These are phyloP conservation scores for Aspergillus ustus DNA, from an alignment of 2,329 filamentous ascomycete genomes.

Conservation along the genomic window DNA sequence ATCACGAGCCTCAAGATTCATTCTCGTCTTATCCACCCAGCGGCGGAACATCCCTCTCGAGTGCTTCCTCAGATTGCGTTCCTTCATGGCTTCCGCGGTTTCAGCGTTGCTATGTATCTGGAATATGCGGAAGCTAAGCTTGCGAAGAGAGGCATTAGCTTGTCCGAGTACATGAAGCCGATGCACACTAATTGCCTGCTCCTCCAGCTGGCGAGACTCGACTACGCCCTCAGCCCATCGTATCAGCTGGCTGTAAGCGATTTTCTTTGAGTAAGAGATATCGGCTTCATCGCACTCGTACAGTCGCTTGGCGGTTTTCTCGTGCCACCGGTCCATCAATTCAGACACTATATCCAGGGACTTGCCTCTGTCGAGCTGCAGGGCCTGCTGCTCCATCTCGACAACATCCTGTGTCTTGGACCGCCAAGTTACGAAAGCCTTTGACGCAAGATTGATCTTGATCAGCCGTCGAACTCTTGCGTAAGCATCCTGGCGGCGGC, in stretches of 20 bases:
- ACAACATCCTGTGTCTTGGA: conserved; percentile 36
- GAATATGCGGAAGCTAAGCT: conserved; percentile 63
- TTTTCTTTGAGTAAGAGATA: conserved; percentile 42
- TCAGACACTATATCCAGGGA: conserved; percentile 39
- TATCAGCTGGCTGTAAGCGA: conserved; percentile 44
- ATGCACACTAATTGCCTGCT: conserved; percentile 52
- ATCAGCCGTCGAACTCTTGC: conserved; percentile 55
- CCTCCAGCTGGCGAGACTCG: conserved; percentile 40
- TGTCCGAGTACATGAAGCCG: conserved; percentile 53
- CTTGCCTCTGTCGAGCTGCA: conserved; percentile 40
- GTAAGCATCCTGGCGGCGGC: conserved; percentile 61
- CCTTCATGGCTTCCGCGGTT: conserved; percentile 57
- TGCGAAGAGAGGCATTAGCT: conserved; percentile 56
- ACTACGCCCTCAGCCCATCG: conserved; percentile 42
- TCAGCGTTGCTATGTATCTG: conserved; percentile 56
- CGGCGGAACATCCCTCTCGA: conserved; percentile 59
- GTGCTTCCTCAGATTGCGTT: conserved; percentile 60
- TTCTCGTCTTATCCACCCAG: conserved; percentile 55
- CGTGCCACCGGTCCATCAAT: conserved; percentile 50
- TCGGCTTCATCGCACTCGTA: conserved; percentile 45
- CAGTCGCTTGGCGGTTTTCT: conserved; percentile 40
- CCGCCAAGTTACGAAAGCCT: conserved; percentile 46
- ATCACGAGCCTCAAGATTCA: conserved; percentile 36
- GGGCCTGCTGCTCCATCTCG: conserved; percentile 47
- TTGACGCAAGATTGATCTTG: conserved; percentile 59